These are phyloP conservation scores for Spiraea crenata DNA, from an alignment of 331 rosid genomes.

Conservation along the genomic window DNA sequence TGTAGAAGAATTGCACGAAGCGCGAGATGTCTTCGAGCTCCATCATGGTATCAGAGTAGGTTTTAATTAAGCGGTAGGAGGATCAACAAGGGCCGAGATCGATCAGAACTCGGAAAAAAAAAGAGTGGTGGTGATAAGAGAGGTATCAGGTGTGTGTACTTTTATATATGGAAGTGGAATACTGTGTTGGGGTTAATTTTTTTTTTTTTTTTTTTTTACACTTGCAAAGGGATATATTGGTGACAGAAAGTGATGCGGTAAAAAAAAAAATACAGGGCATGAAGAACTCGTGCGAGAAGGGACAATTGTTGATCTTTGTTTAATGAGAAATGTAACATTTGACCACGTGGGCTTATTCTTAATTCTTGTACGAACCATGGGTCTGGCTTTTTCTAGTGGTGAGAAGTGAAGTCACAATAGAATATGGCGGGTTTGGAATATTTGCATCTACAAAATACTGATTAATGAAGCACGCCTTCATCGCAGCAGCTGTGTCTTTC, in stretches of 20 bases:
- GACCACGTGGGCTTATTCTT: constrained; percentile 38
- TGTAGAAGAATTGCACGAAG: constrained; percentile 23
- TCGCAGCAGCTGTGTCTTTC: no score
- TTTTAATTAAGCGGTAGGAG: no score
- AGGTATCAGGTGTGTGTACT: not conserved
- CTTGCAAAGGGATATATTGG: not conserved
- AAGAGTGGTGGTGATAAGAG: constrained; percentile 22
- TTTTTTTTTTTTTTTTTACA: not conserved
- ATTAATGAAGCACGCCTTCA: no score
- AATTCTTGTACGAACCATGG: not conserved
- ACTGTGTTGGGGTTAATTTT: not conserved
- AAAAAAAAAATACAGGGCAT: constrained; percentile 9
- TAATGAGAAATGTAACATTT: not conserved
- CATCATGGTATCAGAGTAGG: constrained; percentile 10
- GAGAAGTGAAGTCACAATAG: no score
- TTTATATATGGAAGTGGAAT: constrained; percentile 1
- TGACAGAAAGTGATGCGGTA: not conserved
- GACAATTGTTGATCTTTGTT: constrained; percentile 14
- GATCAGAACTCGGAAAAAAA: no score
- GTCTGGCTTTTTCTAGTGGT: not conserved
- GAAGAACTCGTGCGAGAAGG: constrained; percentile 24
- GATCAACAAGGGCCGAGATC: no score
- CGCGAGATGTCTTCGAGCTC: constrained; percentile 30
- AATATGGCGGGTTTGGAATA: not conserved
- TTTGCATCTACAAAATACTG: not conserved